Conservation (phyloP, 495 filamentous ascomycete species). For the Ascodesmis nigricans region DNA sequence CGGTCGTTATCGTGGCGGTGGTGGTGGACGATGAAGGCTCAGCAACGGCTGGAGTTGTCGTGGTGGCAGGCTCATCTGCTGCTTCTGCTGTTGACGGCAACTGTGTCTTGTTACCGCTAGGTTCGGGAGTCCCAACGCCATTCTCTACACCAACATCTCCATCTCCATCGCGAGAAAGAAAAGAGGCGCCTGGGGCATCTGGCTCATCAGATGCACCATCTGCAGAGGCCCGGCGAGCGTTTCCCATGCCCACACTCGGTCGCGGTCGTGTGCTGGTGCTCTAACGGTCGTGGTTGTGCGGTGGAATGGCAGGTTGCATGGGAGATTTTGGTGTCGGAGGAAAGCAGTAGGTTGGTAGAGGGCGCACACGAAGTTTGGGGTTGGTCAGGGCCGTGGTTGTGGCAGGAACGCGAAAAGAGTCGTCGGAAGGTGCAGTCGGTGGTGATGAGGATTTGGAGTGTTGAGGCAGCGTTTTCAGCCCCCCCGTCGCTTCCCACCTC, state of each 20-base stretch:
- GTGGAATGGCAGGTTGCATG: constrained; percentile 16
- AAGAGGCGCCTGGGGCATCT: too few relatives aligned
- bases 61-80: neutral
- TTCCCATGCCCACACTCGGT: constrained; percentile 15
- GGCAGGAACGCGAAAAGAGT: constrained; percentile 11
- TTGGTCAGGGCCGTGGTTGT: constrained; percentile 8
- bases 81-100: neutral
- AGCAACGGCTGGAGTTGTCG: neutral
- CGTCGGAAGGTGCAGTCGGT: too few relatives aligned
- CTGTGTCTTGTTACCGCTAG: neutral
- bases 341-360: constrained; percentile 9
- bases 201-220: too few relatives aligned
- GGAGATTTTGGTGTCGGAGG: constrained; percentile 13
- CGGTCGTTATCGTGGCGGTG: constrained; percentile 1
- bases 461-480: too few relatives aligned
- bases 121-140: constrained; percentile 11
- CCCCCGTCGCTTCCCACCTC: too few relatives aligned
- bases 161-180: too few relatives aligned
- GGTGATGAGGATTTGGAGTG: too few relatives aligned
- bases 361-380: constrained; percentile 10
- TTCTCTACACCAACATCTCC: constrained; percentile 6
- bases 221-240: constrained; percentile 20
- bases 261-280: constrained; percentile 3
- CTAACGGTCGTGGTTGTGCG: constrained; percentile 19
- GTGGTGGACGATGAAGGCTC: constrained; percentile 1